Conservation (phyloP, 306 rosid genomes). For the Vicia faba region DNA sequence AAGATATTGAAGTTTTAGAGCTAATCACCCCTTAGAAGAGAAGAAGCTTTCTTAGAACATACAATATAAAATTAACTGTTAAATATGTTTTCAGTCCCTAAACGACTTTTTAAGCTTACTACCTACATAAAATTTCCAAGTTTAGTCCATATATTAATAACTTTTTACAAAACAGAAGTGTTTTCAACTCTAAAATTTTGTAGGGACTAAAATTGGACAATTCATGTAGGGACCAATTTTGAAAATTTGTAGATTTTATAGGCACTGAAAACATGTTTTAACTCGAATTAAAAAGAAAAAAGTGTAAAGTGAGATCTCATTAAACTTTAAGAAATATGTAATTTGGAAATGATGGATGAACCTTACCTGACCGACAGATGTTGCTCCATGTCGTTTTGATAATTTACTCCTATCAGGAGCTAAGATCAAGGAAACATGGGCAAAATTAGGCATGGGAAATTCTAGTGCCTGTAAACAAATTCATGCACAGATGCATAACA, state of each 20-base stretch:
- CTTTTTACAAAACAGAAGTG: too few relatives aligned
- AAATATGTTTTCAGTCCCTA: neutral
- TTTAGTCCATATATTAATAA: neutral
- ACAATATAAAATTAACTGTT: neutral
- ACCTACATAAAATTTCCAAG: neutral
- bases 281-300: conserved; percentile 1
- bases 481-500: conserved; percentile 10
- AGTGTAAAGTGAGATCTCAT: conserved; percentile 1
- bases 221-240: neutral
- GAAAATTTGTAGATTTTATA: neutral
- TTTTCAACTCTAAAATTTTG: neutral
- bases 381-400: conserved; percentile 97
- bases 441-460: conserved; percentile 73
- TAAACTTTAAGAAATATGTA: conserved; percentile 5
- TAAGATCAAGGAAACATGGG: conserved; percentile 94
- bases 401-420: conserved; percentile 97
- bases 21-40: conserved; percentile 4
- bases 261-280: neutral
- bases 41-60: conserved; percentile 13
- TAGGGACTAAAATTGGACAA: neutral
- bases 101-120: neutral
- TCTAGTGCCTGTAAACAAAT: conserved; percentile 67
- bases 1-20: conserved; percentile 34
- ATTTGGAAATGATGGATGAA: conserved; percentile 12
- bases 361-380: conserved; percentile 90